Evolutionary conservation across 345 rosid genomes (phyloP), one percentile per base, ranked within the genome.

Genomic region (Salix purpurea): DNA sequence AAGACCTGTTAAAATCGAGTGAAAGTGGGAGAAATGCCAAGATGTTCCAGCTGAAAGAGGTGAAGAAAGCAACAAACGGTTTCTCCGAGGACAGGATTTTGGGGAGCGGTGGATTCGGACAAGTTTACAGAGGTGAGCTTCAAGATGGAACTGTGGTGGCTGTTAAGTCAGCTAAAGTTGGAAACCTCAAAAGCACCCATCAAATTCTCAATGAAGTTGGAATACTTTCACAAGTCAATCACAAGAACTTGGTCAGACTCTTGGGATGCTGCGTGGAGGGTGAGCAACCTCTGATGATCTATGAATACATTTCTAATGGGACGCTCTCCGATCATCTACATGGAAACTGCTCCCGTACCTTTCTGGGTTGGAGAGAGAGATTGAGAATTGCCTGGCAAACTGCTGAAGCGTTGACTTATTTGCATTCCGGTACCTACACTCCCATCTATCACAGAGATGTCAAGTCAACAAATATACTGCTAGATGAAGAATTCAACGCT

Each of bases 151-250:
- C 84, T 11, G 64, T 82, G 5, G 89, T 90, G 70, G 91, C 94
- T 23, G 84, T 88, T 2, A 90, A 88, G 78, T 83, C 74, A 2
- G 94, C 94, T 15, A 90, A 87, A 84, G 86, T 90, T n/a, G 94
- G 91, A 21, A 88, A 82, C 83, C 70, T 87, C 79, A 90, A 87
- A 78, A 87, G 94, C 80, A 87, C 88, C 26, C 78, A 90, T 36
- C 94, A 90, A 78, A 86, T 90, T 1, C 90, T 90, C 26, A 90
- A 88, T 39, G 91, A 90, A 81, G 90, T 90, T 15, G 89, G 88
- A 67, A 90, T 90, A 28, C 90, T 90, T 24, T 87, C 91, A 40
- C 89, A 87, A 71, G 90, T 90, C 77, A 90, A 90, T 80, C 94
- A 90, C 84, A 88, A 83, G 81, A 81, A 86, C 85, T 77, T 90